phyloP scores from a whole-genome alignment of 345 rosid species.

The Mangifera indica region DNA sequence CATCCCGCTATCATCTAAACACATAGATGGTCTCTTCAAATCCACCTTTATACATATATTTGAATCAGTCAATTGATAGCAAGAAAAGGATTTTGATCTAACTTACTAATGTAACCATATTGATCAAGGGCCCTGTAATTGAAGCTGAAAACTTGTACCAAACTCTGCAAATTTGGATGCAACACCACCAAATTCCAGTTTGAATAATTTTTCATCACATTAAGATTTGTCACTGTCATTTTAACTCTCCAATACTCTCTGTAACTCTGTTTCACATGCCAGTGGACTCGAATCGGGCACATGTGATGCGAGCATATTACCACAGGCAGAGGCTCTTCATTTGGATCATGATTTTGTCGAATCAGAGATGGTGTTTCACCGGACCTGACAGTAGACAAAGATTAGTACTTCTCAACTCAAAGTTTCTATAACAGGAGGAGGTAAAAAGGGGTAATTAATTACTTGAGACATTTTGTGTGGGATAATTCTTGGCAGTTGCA shows the following conservation, averaged over 20 bases:
- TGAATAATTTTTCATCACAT: constrained; percentile 63
- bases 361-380: constrained; percentile 41
- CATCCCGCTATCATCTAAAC: constrained; percentile 76
- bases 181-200: constrained; percentile 76
- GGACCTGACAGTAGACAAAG: constrained; percentile 27
- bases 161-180: constrained; percentile 67
- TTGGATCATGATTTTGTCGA: constrained; percentile 43
- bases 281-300: constrained; percentile 79
- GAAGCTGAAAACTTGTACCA: constrained; percentile 72
- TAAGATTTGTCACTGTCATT: constrained; percentile 58
- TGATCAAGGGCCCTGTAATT: constrained; percentile 59
- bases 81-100: neutral
- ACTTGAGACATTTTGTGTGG: constrained; percentile 53
- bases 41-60: no score
- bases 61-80: no score
- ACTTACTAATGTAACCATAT: constrained; percentile 54
- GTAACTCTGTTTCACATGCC: constrained; percentile 91
- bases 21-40: no score
- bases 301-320: constrained; percentile 65
- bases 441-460: neutral
- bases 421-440: neutral
- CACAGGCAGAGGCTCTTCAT: constrained; percentile 33
- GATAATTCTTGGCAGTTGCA: constrained; percentile 60
- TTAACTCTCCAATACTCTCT: constrained; percentile 76
- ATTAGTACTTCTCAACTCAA: neutral